Conservation (phyloP, 1,284 basidiomycete genomes). For the Naganishia sp. region DNA sequence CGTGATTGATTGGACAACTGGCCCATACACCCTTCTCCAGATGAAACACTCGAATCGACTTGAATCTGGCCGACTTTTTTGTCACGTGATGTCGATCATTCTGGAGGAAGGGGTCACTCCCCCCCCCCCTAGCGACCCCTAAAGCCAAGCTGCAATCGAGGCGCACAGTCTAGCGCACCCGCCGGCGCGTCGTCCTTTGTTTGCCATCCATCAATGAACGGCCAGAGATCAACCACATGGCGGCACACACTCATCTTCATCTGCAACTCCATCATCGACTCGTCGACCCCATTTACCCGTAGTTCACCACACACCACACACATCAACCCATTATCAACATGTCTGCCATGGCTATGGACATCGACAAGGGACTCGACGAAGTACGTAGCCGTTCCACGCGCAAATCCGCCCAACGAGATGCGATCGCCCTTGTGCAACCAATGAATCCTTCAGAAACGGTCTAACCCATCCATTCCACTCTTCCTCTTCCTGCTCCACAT, state of each 20-base stretch:
- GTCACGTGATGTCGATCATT: constrained; percentile 11
- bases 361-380: constrained; percentile 34
- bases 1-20: no score
- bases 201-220: constrained; percentile 21
- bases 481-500: not conserved
- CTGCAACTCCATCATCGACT: not conserved
- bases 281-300: not conserved
- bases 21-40: not conserved
- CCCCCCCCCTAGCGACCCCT: not conserved
- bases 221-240: not conserved
- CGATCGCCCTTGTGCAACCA: constrained; percentile 1
- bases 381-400: constrained; percentile 23
- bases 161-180: constrained; percentile 17
- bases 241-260: not conserved
- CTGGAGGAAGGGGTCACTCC: not conserved
- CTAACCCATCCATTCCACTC: constrained; percentile 5
- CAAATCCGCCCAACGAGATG: constrained; percentile 1
- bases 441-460: constrained; percentile 5
- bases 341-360: constrained; percentile 33
- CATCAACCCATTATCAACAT: constrained; percentile 15
- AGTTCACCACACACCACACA: not conserved
- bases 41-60: not conserved
- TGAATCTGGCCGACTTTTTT: constrained; percentile 9
- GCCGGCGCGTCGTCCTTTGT: constrained; percentile 20
- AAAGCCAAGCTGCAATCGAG: not conserved